These are phyloP conservation scores for Tetrapyrgos nigripes DNA, from an alignment of 1,284 basidiomycete species.

Conservation along the genomic window DNA sequence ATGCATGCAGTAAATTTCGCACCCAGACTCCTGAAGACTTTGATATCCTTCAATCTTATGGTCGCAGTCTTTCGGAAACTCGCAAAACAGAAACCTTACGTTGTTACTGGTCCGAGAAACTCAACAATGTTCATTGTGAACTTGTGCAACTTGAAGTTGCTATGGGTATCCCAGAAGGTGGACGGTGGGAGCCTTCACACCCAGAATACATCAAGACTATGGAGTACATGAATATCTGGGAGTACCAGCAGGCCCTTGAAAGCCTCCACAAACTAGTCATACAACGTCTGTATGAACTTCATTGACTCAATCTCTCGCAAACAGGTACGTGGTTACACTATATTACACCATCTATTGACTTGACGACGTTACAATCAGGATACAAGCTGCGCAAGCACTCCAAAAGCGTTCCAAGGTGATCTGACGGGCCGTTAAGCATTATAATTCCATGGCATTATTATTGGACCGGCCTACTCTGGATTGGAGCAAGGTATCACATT, in stretches of 20 bases:
- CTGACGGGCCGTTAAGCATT: slow-evolving; percentile 27
- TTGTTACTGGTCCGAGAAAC: background rate
- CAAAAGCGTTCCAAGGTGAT: slow-evolving; percentile 29
- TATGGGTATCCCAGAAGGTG: slow-evolving; percentile 12
- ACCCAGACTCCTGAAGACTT: background rate
- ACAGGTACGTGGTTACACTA: background rate
- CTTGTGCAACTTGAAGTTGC: slow-evolving; percentile 12
- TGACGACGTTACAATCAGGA: slow-evolving; percentile 30
- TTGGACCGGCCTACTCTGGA: slow-evolving; percentile 28
- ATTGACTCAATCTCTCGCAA: too few species aligned
- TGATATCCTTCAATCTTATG: background rate
- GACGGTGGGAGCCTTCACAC: slow-evolving; percentile 15
- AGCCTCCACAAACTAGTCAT: slow-evolving; percentile 27
- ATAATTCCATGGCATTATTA: slow-evolving; percentile 31
- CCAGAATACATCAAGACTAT: slow-evolving; percentile 15
- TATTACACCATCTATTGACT: background rate
- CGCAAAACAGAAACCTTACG: slow-evolving; percentile 4
- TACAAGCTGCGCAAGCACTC: slow-evolving; percentile 32
- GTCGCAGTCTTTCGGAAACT: slow-evolving; percentile 1
- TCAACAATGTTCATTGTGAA: background rate
- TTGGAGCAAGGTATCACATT: slow-evolving; percentile 31
- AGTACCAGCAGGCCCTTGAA: slow-evolving; percentile 25
- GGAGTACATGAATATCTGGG: slow-evolving; percentile 7
- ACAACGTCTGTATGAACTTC: slow-evolving; percentile 29
- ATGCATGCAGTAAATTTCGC: background rate